Evolutionary conservation across 2,329 filamentous ascomycete species (phyloP), one percentile per base, ranked within the genome.

Genomic region (Colletotrichum scovillei): DNA sequence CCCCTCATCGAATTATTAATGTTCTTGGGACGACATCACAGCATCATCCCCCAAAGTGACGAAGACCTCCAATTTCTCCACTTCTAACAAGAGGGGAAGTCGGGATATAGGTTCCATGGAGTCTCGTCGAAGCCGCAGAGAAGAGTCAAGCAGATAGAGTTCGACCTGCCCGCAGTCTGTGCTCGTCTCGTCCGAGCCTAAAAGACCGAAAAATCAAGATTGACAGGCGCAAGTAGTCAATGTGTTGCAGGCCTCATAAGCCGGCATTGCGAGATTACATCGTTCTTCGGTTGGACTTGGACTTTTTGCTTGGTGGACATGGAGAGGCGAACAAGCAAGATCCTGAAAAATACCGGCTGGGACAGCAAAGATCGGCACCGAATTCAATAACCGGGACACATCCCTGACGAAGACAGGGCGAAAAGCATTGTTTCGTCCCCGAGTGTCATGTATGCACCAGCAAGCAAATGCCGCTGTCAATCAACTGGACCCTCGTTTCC

Each of bases 151-250:
- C 46, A 57, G 71, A 63, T 73, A 71, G 56, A 66, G 67, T 73
- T 71, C 67, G 56, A 46, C 32, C 42, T 71, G 71, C 49, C 67
- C 71, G 67, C 67, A 66, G 71, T 73, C 71, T 35, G 71, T 73
- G 71, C 71, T 57, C 67, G 67, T 56, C 67, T 71, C 67, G 60
- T 71, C 60, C 62, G 56, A 70, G 60, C 56, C 55, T 49, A 62
- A 53, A 28, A 55, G 49, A 60, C 67, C 52, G 49, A 55, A 63
- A n/a, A 22, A 64, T 52, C 66, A 49, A 30, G 14, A 46, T 62
- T 70, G 71, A 71, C 71, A 73, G 67, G 63, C 62, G 67, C 62
- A 70, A 62, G 67, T 35, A 73, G 60, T 69, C 42, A 63, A 64
- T 22, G 66, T 46, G 59, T 70, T 26, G 59, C 53, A 53, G 69